Evolutionary conservation across 805 yeast species (phyloP), one percentile per base, ranked within the genome.

Genomic region (Candida adriatica): DNA sequence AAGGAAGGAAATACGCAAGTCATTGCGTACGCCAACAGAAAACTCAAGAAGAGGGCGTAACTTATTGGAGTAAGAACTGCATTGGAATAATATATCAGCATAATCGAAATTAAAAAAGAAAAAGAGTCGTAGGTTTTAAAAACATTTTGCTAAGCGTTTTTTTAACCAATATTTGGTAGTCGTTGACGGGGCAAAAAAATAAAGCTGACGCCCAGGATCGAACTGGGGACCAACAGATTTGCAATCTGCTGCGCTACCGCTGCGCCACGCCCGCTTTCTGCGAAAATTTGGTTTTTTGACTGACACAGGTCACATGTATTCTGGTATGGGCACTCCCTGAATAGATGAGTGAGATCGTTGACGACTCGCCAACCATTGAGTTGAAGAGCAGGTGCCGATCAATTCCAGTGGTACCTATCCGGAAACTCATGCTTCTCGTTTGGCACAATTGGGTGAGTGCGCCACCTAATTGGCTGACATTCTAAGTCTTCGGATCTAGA

Each of bases 211-310:
- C 85, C 79, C 94, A 79, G 95, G 77, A 59, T 84, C 78, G 95
- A 84, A 84, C 94, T 79, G 75, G 79, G 87, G 92, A 84, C 95
- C 94, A 81, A 78, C 83, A 81, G 94, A 84, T 82, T 83, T 84
- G 94, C 94, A 84, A 84, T 84, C 94, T 79, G 85, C 87, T 81
- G 92, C 94, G 88, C 90, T 83, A 82, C 94, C 92, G 78, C 92
- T 83, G 88, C 87, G 92, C 94, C 87, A 83, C 69, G 70, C 78
- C 67, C 70, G 77, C 80, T 17, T 19, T 18, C 18, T 22, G 20
- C 31, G 26, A 26, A 21, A 26, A 20, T 13, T 31, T 23, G 14
- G 21, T n/a, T n/a, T n/a, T n/a, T n/a, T n/a, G n/a, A n/a, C n/a
- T n/a, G n/a, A n/a, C n/a, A n/a, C n/a, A n/a, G n/a, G n/a, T n/a